Evolutionary conservation across 164 flowering plant genomes (phyloP), one percentile per base, ranked within the genome.

Genomic region (Umbellularia californica): DNA sequence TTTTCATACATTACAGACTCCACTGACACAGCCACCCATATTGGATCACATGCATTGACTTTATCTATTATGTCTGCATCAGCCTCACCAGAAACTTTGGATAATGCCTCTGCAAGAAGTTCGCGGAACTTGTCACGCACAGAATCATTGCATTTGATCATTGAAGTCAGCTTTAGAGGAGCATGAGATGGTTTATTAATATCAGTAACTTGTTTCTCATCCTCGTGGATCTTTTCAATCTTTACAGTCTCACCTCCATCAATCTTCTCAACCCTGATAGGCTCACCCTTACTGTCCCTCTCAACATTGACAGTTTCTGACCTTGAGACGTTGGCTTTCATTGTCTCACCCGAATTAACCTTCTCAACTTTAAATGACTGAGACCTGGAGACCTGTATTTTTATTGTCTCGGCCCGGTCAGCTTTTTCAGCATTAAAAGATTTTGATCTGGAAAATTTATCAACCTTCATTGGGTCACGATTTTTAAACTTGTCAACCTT

Each of bases 1-100:
- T 85, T 91, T 64, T 90, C 92, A 81, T 87, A 93, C 93, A 95
- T 77, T 4, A 75, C 85, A 23, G 97, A 90, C 76, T 95, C 99
- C 25, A 93, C 92, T 3, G 87, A 58, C 9, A 90, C 95, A 70
- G 98, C 95, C 60, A 90, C 88, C 6, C 90, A 81, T 65, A 84
- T 80, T 0, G 98, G 97, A 70, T 95, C 99, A 68, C 86, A 82
- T 3, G 88, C 86, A 64, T 83, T 81, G 14, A 88, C 94, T 77
- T 81, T 78, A 50, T 86, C 90, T 41, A 68, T 76, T 13, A 82
- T 74, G 28, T 86, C 85, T 24, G 84, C 89, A 52, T 84, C 85
- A 25, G 17, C 90, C 77, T 95, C 99, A 23, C 25, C 62, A 23
- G 81, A 64, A 65, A 95, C 98, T 79, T 82, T 91, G 72, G 85